phyloP scores from a whole-genome alignment of 441 rosid species.

The Brassica hybrid region DNA sequence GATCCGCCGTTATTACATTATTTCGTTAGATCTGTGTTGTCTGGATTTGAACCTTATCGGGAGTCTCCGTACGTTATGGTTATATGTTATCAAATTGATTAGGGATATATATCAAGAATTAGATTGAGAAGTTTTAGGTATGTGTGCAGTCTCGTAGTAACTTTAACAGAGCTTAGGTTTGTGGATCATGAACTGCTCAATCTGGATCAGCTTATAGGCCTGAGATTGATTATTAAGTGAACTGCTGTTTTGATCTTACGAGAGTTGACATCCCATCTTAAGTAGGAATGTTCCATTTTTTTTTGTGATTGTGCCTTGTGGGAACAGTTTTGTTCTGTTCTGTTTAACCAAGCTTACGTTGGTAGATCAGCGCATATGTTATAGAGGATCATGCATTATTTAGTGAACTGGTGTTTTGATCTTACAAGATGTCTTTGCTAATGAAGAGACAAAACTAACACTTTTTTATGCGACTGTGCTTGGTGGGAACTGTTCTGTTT shows the following conservation, averaged over 20 bases:
- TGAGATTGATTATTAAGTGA: too few species aligned
- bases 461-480: not conserved
- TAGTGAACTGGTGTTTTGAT: slow-evolving; percentile 7
- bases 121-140: slow-evolving; percentile 15
- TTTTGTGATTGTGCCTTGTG: too few species aligned
- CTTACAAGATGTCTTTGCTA: slow-evolving; percentile 8
- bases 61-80: not conserved
- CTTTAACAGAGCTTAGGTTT: slow-evolving; percentile 12
- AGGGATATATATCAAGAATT: slow-evolving; percentile 14
- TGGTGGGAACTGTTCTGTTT: not conserved
- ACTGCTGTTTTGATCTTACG: not conserved
- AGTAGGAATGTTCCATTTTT: too few species aligned
- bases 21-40: slow-evolving; percentile 48
- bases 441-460: slow-evolving; percentile 8
- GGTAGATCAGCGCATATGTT: slow-evolving; percentile 14
- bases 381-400: slow-evolving; percentile 5
- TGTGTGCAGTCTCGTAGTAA: slow-evolving; percentile 15
- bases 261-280: not conserved
- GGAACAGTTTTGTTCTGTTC: too few species aligned
- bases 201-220: not conserved
- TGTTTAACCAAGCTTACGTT: slow-evolving; percentile 6
- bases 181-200: slow-evolving; percentile 7
- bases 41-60: slow-evolving; percentile 24
- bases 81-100: slow-evolving; percentile 1
- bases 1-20: not conserved